These are phyloP conservation scores for Bipolaris victoriae DNA, from an alignment of 2,329 filamentous ascomycete genomes.

Conservation along the genomic window DNA sequence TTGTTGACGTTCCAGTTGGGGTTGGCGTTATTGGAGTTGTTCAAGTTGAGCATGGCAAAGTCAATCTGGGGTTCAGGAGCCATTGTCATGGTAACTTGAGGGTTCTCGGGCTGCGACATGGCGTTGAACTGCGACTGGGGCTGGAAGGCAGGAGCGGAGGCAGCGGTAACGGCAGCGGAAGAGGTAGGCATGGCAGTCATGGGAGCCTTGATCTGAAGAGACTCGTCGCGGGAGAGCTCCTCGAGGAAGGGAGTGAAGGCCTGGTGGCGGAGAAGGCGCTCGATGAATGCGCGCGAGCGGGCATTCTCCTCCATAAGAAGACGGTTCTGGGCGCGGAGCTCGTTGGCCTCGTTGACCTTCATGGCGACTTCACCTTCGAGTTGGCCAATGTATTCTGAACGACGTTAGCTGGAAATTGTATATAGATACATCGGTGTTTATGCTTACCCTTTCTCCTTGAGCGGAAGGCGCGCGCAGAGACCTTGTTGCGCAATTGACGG, in stretches of 20 bases:
- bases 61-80: conserved; percentile 81
- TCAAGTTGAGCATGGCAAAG: conserved; percentile 71
- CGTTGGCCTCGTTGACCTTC: conserved; percentile 82
- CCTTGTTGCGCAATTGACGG: conserved; percentile 97
- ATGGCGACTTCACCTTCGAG: conserved; percentile 86
- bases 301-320: conserved; percentile 85
- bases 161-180: conserved; percentile 38
- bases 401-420: conserved; percentile 56
- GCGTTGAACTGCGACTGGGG: conserved; percentile 58
- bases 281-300: conserved; percentile 80
- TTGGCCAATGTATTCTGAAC: conserved; percentile 90
- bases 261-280: conserved; percentile 67
- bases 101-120: conserved; percentile 60
- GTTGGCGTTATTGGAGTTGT: conserved; percentile 43
- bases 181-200: conserved; percentile 37
- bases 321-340: conserved; percentile 80
- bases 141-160: conserved; percentile 58
- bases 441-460: conserved; percentile 93
- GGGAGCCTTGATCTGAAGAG: conserved; percentile 40
- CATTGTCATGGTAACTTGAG: conserved; percentile 76
- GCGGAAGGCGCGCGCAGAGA: conserved; percentile 95
- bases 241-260: conserved; percentile 56
- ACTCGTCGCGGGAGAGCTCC: conserved; percentile 50
- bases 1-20: conserved; percentile 61
- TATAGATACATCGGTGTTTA: background rate